phyloP scores from a whole-genome alignment of 257 asterid genomes.

The Capsicum baccatum region DNA sequence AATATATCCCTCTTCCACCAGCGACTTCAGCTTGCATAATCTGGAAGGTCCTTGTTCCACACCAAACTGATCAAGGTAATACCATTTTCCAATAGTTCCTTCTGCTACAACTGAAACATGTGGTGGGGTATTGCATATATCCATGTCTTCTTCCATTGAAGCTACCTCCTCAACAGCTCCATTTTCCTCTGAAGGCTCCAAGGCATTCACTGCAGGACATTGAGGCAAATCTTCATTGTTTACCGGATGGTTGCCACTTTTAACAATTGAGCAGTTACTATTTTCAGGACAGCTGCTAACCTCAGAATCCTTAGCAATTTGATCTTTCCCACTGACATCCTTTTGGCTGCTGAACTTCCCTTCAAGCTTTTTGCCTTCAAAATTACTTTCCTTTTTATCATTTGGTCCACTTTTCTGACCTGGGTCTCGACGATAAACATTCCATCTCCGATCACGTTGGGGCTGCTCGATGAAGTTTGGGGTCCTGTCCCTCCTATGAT shows the following conservation, averaged over 20 bases:
- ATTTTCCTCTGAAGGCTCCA: slow-evolving; percentile 61
- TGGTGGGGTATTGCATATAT: slow-evolving; percentile 98
- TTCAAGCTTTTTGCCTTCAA: slow-evolving; percentile 65
- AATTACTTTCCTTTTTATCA: slow-evolving; percentile 57
- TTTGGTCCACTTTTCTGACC: slow-evolving; percentile 56
- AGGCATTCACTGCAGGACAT: slow-evolving; percentile 44
- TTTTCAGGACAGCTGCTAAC: slow-evolving; percentile 50
- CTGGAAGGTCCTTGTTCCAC: slow-evolving; percentile 85
- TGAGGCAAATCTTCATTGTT: slow-evolving; percentile 47
- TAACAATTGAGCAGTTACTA: slow-evolving; percentile 47
- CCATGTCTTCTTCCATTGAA: slow-evolving; percentile 99
- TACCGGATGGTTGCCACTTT: slow-evolving; percentile 38
- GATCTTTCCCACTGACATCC: slow-evolving; percentile 57
- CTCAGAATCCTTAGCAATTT: slow-evolving; percentile 57
- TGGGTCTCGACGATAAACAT: slow-evolving; percentile 49
- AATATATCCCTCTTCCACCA: slow-evolving; percentile 78
- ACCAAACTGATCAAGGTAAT: slow-evolving; percentile 80
- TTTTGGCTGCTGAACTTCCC: slow-evolving; percentile 56
- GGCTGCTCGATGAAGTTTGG: slow-evolving; percentile 67
- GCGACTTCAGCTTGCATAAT: slow-evolving; percentile 76
- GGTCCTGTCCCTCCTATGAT: slow-evolving; percentile 65
- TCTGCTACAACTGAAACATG: slow-evolving; percentile 65
- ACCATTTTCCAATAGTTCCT: slow-evolving; percentile 83
- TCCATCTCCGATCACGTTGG: slow-evolving; percentile 65
- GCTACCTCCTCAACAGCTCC: slow-evolving; percentile 67